phyloP scores from a whole-genome alignment of 352 stramenopile species.

The Phytophthora sp. region DNA sequence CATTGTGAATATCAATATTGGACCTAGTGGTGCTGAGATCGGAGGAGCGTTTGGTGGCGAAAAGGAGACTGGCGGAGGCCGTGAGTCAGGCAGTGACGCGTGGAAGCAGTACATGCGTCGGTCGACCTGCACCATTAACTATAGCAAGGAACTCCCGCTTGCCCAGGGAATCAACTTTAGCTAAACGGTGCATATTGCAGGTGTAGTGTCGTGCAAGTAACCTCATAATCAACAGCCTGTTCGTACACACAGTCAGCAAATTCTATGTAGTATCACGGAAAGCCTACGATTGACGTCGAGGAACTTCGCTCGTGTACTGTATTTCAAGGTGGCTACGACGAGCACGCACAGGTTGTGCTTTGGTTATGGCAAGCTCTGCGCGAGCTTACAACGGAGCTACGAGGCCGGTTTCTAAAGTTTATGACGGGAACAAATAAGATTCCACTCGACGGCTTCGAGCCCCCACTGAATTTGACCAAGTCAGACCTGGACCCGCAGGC shows the following conservation, averaged over 20 bases:
- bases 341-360: slow-evolving; percentile 75
- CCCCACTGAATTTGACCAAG: slow-evolving; percentile 86
- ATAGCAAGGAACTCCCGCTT: slow-evolving; percentile 92
- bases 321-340: slow-evolving; percentile 84
- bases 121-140: slow-evolving; percentile 94
- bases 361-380: slow-evolving; percentile 89
- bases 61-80: slow-evolving; percentile 92
- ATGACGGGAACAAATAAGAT: slow-evolving; percentile 87
- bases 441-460: slow-evolving; percentile 85
- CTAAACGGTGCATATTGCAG: slow-evolving; percentile 32
- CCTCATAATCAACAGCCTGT: not conserved
- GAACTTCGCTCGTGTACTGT: slow-evolving; percentile 78
- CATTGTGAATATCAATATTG: slow-evolving; percentile 95
- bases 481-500: slow-evolving; percentile 74
- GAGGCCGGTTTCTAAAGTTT: slow-evolving; percentile 82
- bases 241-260: no score
- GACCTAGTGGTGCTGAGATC: slow-evolving; percentile 92
- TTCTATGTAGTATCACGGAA: no score
- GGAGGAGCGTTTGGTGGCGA: slow-evolving; percentile 93
- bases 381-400: slow-evolving; percentile 61
- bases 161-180: slow-evolving; percentile 94
- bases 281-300: slow-evolving; percentile 83
- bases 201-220: no score
- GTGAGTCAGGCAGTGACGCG: slow-evolving; percentile 90
- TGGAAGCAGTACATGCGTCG: slow-evolving; percentile 97